phyloP scores from a whole-genome alignment of 2,329 filamentous ascomycete genomes.

The Chalara sp. region DNA sequence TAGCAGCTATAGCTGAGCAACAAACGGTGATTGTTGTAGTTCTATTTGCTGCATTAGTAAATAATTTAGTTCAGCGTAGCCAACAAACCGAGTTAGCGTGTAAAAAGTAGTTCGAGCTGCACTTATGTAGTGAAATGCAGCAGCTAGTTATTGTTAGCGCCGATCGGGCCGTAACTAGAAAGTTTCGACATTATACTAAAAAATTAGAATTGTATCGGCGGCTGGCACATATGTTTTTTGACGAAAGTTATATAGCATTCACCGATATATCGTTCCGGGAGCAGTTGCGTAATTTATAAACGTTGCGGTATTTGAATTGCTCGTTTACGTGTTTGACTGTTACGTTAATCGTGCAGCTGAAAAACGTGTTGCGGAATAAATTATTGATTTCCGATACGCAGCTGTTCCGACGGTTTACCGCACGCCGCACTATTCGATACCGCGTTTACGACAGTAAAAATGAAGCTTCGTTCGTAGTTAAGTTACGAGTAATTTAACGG shows the following conservation, averaged over 20 bases:
- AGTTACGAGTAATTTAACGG: background rate
- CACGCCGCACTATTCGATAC: background rate
- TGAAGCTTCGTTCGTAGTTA: background rate
- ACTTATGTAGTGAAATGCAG: background rate
- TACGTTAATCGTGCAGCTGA: slow-evolving; percentile 1
- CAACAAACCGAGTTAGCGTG: background rate
- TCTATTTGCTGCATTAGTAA: slow-evolving; percentile 3
- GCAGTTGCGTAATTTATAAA: slow-evolving; percentile 1
- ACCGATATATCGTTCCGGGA: slow-evolving; percentile 3
- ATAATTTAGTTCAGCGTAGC: background rate
- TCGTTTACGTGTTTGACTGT: slow-evolving; percentile 3
- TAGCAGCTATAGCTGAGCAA: slow-evolving; percentile 3
- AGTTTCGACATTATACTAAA: slow-evolving; percentile 3
- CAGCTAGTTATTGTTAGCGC: slow-evolving; percentile 4
- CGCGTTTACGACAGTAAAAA: background rate
- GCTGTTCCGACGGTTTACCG: background rate
- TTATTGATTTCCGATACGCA: background rate
- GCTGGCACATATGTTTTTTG: slow-evolving; percentile 6
- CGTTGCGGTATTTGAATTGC: slow-evolving; percentile 4
- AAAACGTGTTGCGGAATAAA: background rate
- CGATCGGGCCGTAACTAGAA: background rate
- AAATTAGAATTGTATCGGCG: slow-evolving; percentile 1
- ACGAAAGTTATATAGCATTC: slow-evolving; percentile 4
- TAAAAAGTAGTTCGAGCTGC: background rate
- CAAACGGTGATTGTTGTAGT: slow-evolving; percentile 5